Evolutionary conservation across 352 stramenopile species (phyloP), one percentile per base, ranked within the genome.

Genomic region (Phytopythium helicoides): DNA sequence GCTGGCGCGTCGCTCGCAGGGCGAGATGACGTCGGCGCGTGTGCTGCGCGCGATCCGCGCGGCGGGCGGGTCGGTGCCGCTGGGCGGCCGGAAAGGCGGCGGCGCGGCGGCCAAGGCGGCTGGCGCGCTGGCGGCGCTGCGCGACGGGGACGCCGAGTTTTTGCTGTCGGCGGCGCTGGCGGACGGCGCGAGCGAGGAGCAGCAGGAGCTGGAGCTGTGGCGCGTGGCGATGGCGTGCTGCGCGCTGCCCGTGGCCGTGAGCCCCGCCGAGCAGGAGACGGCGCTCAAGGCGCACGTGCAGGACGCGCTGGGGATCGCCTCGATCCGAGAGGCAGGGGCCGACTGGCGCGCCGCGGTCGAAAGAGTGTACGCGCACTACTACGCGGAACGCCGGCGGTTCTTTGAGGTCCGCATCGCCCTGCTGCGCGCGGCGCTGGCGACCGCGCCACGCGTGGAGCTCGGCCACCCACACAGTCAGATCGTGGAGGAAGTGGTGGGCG

Each of bases 361-460:
- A 2, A 31, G n/a, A 0, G 51, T 82, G 11, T 66, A 66, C 6
- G 45, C 26, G 2, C 46, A 53, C 22, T 84, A 76, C 57, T 87
- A 80, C 52, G 39, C 58, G 0, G 58, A 62, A 33, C 71, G 79
- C 21, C 59, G 67, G 0, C 60, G 54, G 7, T 90, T 75, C 44
- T 87, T 87, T 25, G 52, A 62, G 18, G 76, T 81, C 34, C 67
- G 79, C 22, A 73, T 87, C 15, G 74, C 83, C 60, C 60, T 90
- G 36, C 50, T 90, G 35, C 70, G 72, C 4, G 47, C 61, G 9
- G 74, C 68, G 1, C 36, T 41, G 10, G 28, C 28, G 28, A 9
- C 5, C 28, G 5, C 28, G 28, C 28, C 28, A n/a, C n/a, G n/a
- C n/a, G n/a, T n/a, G n/a, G n/a, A n/a, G n/a, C n/a, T n/a, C 11